A percentile compares a stretch with the other conserved stretches of the same genome.
phyloP scores from a whole-genome alignment of 169 alveolate genomes.

The Eimeria zaria region DNA sequence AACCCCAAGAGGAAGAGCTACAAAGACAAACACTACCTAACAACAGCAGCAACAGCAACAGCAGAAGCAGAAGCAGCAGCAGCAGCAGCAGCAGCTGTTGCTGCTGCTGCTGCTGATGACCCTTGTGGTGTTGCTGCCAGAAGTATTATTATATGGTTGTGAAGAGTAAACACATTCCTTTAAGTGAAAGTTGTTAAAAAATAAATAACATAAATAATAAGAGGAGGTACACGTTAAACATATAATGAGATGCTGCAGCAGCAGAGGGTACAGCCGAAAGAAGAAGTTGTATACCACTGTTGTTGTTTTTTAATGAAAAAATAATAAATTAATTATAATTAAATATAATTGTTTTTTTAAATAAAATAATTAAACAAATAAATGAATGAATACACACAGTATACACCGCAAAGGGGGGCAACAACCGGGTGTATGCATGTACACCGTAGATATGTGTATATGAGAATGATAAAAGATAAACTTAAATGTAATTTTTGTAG shows the following conservation, averaged over 20 bases:
- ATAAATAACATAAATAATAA: neutral
- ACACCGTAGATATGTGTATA: neutral
- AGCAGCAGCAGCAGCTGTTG: neutral
- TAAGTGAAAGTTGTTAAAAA: neutral
- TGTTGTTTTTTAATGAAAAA: no score
- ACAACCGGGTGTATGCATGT: neutral
- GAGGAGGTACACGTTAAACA: no score
- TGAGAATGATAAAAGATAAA: neutral
- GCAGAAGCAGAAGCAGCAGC: no score
- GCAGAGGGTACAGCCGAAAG: neutral
- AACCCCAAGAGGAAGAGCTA: neutral
- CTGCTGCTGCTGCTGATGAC: neutral
- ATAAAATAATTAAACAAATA: no score
- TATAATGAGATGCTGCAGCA: neutral
- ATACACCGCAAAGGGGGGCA: neutral
- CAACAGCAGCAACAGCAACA: constrained; percentile 7
- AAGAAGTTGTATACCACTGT: neutral
- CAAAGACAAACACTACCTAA: neutral
- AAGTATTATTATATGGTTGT: neutral
- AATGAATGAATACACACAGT: neutral
- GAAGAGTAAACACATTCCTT: neutral
- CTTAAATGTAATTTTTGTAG: no score
- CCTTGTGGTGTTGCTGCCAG: neutral
- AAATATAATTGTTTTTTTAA: no score
- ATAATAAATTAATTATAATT: no score